phyloP scores from a whole-genome alignment of 1,284 basidiomycete species.

The Naganishia cerealis region DNA sequence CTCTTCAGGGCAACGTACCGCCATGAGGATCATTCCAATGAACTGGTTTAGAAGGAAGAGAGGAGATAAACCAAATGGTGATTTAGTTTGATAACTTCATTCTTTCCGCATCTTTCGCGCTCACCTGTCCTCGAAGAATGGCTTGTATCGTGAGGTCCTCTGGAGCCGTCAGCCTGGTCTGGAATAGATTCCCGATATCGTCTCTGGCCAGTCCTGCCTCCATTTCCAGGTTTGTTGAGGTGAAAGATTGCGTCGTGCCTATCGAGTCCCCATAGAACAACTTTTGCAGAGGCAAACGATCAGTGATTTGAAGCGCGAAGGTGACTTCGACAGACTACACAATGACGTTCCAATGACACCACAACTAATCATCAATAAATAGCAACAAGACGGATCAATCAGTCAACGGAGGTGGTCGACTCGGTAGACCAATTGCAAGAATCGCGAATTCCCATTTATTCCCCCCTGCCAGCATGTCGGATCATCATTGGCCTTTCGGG shows the following conservation, averaged over 20 bases:
- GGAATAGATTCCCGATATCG: not conserved
- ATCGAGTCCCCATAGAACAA: not conserved
- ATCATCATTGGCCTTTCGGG: not conserved
- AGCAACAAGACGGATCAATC: too few species aligned
- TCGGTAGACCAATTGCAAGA: too few species aligned
- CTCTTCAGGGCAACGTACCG: slow-evolving; percentile 1
- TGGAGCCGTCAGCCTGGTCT: slow-evolving; percentile 3
- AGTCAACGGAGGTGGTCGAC: too few species aligned
- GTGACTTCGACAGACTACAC: too few species aligned
- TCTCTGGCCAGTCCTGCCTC: not conserved
- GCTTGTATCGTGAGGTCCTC: slow-evolving; percentile 11
- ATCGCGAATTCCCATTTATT: too few species aligned
- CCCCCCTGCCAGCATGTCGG: too few species aligned
- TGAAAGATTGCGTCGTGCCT: not conserved
- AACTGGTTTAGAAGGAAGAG: not conserved
- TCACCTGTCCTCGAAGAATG: slow-evolving; percentile 14
- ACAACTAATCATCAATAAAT: too few species aligned
- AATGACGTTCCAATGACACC: too few species aligned
- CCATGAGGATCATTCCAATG: slow-evolving; percentile 21
- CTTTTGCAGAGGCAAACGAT: not conserved
- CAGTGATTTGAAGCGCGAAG: not conserved
- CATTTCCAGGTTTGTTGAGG: not conserved
- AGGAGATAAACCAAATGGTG: not conserved
- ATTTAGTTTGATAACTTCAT: not conserved
- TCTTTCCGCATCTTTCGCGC: not conserved